Conservation (phyloP, 2,329 filamentous ascomycete species). For the Cladosporium sp. region DNA sequence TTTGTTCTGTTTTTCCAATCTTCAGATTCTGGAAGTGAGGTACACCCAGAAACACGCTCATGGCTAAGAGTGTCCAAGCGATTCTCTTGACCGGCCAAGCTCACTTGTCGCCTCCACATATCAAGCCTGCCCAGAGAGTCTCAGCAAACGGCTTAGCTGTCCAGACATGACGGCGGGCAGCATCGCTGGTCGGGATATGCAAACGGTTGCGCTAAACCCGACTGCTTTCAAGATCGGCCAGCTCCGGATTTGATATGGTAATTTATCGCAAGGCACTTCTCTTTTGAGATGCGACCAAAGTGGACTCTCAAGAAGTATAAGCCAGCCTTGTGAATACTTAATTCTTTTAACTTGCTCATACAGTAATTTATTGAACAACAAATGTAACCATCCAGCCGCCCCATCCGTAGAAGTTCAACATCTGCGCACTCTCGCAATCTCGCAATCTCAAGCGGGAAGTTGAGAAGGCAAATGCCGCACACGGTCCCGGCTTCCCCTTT, state of each 20-base stretch:
- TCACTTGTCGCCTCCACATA: constrained; percentile 7
- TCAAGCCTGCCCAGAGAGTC: constrained; percentile 8
- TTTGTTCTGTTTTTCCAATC: background rate
- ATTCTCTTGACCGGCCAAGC: constrained; percentile 11
- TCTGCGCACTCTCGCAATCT: background rate
- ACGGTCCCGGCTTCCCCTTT: background rate
- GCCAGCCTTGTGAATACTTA: background rate
- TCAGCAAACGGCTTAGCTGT: constrained; percentile 2
- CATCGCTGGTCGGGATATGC: background rate
- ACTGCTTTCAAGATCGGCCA: background rate
- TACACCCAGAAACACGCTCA: background rate
- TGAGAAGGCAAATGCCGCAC: background rate
- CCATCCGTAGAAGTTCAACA: background rate
- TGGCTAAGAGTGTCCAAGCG: background rate
- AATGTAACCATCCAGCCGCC: background rate
- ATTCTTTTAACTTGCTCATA: too few relatives aligned
- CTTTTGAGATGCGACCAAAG: background rate
- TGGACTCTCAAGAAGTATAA: background rate
- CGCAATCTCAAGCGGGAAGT: background rate
- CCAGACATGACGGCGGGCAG: background rate
- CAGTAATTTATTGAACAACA: background rate
- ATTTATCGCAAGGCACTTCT: background rate
- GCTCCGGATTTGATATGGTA: background rate
- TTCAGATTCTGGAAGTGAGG: background rate
- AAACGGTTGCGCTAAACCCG: constrained; percentile 3